Percentiles rank a stretch among this genome's conserved stretches.
Conservation (phyloP, 306 rosid species). For the Arachis stenosperma region DNA sequence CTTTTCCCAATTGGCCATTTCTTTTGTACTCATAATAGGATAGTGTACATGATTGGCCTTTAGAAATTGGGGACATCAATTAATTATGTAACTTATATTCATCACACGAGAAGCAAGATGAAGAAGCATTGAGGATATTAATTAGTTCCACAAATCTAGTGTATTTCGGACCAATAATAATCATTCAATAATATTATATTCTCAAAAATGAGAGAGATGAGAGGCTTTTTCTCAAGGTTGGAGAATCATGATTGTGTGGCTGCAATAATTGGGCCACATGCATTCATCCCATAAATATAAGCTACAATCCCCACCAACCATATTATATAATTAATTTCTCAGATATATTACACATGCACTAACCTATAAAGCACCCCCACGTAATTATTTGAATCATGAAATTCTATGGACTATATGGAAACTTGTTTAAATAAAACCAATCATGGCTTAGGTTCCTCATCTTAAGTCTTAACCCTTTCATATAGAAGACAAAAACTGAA, state of each 20-base stretch:
- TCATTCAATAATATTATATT: constrained; percentile 20
- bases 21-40: constrained; percentile 25
- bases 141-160: constrained; percentile 32
- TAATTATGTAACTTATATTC: constrained; percentile 12
- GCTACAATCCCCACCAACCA: constrained; percentile 46
- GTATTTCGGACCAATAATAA: constrained; percentile 18
- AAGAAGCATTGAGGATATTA: neutral
- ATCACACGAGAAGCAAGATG: constrained; percentile 28
- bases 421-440: constrained; percentile 1
- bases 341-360: neutral
- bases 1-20: neutral
- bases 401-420: neutral
- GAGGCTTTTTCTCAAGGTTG: constrained; percentile 44
- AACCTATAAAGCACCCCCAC: constrained; percentile 4
- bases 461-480: neutral
- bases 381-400: neutral
- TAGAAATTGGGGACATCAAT: constrained; percentile 31
- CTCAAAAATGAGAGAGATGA: constrained; percentile 1
- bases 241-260: constrained; percentile 44
- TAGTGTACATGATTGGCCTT: constrained; percentile 4
- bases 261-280: constrained; percentile 61
- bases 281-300: constrained; percentile 43
- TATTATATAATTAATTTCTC: constrained; percentile 38
- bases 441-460: constrained; percentile 4
- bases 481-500: constrained; percentile 2